Conservation (phyloP, 2,329 filamentous ascomycete genomes). For the Hypoxylon sp. region DNA sequence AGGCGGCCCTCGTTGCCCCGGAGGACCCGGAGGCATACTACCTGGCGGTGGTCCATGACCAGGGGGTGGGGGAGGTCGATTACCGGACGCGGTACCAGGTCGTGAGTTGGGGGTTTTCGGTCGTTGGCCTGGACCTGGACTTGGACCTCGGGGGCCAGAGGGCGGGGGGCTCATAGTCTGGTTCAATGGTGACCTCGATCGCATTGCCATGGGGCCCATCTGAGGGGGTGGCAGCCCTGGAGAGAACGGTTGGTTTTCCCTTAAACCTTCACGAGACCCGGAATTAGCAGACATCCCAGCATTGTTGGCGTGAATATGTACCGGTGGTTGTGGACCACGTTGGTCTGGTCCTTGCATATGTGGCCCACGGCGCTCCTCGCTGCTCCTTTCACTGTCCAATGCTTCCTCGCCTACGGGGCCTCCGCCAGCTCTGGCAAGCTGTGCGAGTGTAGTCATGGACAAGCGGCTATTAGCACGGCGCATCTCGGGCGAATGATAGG, state of each 20-base stretch:
- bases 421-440: slow-evolving; percentile 76
- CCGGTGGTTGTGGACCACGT: slow-evolving; percentile 56
- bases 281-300: slow-evolving; percentile 64
- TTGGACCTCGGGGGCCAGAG: slow-evolving; percentile 47
- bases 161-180: slow-evolving; percentile 43
- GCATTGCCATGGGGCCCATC: slow-evolving; percentile 51
- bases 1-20: slow-evolving; percentile 48
- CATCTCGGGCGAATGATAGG: slow-evolving; percentile 78
- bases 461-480: slow-evolving; percentile 84
- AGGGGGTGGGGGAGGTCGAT: slow-evolving; percentile 38
- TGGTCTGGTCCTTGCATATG: slow-evolving; percentile 47
- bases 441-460: slow-evolving; percentile 80
- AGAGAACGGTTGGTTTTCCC: slow-evolving; percentile 48
- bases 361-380: slow-evolving; percentile 47
- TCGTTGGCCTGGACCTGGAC: slow-evolving; percentile 45
- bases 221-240: slow-evolving; percentile 54
- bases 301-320: slow-evolving; percentile 60
- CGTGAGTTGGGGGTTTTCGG: slow-evolving; percentile 44
- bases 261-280: slow-evolving; percentile 63
- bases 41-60: slow-evolving; percentile 39
- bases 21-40: slow-evolving; percentile 34
- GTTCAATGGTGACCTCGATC: slow-evolving; percentile 57
- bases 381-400: slow-evolving; percentile 44
- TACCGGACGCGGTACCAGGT: slow-evolving; percentile 42
- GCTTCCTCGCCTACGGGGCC: slow-evolving; percentile 51